Evolutionary conservation across 352 stramenopile genomes (phyloP).

Genomic region (Pythium dissotocum): DNA sequence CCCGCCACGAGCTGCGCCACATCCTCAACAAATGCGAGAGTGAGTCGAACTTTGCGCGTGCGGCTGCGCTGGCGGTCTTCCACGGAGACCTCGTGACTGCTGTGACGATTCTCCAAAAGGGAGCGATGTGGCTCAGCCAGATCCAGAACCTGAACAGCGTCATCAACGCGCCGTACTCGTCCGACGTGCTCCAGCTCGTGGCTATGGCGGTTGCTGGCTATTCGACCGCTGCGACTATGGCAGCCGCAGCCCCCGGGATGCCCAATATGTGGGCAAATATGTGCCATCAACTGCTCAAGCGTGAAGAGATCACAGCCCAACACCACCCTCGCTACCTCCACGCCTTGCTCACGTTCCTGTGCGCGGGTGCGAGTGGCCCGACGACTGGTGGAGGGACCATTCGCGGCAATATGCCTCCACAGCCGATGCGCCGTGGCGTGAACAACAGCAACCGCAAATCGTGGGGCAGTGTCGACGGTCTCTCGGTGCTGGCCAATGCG

Average conservation of each 20-base stretch:
- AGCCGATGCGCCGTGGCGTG: constrained; percentile 29
- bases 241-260: constrained; percentile 35
- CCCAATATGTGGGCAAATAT: constrained; percentile 73
- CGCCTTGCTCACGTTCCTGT: constrained; percentile 78
- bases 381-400: constrained; percentile 30
- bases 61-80: constrained; percentile 79
- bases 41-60: constrained; percentile 65
- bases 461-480: constrained; percentile 65
- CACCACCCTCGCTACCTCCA: constrained; percentile 78
- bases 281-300: constrained; percentile 77
- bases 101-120: constrained; percentile 70
- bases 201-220: constrained; percentile 88
- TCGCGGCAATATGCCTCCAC: constrained; percentile 25
- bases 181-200: constrained; percentile 86
- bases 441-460: constrained; percentile 34
- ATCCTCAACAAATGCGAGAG: constrained; percentile 64
- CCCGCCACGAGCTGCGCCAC: constrained; percentile 55
- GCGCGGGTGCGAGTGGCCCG: constrained; percentile 29
- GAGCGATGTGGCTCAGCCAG: constrained; percentile 63
- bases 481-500: constrained; percentile 37
- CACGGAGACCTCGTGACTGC: constrained; percentile 76
- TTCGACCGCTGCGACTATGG: constrained; percentile 39
- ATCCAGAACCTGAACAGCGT: constrained; percentile 42
- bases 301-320: constrained; percentile 67
- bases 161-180: constrained; percentile 40